A percentile compares a stretch with the other conserved stretches of the same genome.
Conservation (phyloP, 331 rosid genomes). For the Malus hybrid region DNA sequence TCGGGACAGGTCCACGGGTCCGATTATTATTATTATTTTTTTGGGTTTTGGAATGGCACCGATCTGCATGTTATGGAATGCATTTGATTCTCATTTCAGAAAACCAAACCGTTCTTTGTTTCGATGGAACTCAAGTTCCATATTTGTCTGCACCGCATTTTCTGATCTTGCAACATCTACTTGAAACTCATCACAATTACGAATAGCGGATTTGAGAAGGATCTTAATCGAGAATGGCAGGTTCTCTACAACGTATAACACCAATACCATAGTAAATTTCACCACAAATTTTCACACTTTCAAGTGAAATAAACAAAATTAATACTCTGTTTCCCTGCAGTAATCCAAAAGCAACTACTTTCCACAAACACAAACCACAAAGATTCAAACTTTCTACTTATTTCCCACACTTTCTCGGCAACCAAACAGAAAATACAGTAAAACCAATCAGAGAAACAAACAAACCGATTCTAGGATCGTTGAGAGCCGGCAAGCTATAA, state of each 20-base stretch:
- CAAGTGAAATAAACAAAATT: neutral
- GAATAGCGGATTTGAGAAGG: constrained; percentile 81
- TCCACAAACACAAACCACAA: neutral
- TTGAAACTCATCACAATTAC: constrained; percentile 81
- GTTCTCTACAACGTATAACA: constrained; percentile 37
- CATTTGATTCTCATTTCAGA: constrained; percentile 81
- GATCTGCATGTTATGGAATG: constrained; percentile 60
- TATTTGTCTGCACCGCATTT: constrained; percentile 75
- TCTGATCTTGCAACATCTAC: constrained; percentile 85
- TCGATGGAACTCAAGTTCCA: constrained; percentile 74
- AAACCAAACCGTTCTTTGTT: constrained; percentile 79
- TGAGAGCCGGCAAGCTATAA: too few relatives aligned
- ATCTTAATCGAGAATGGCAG: constrained; percentile 79
- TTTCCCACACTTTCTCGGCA: constrained; percentile 4
- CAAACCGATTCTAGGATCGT: too few relatives aligned
- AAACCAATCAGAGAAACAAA: too few relatives aligned
- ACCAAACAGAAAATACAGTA: too few relatives aligned
- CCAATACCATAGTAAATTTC: constrained; percentile 6
- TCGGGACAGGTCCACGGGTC: too few relatives aligned
- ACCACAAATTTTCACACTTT: neutral
- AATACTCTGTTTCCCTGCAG: neutral
- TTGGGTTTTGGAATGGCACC: too few relatives aligned
- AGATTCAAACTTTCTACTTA: neutral
- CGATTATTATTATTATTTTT: too few relatives aligned
- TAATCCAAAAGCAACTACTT: neutral